These are phyloP conservation scores for Cryptococcus maquisensis DNA, from an alignment of 1,284 basidiomycete species.

Conservation along the genomic window DNA sequence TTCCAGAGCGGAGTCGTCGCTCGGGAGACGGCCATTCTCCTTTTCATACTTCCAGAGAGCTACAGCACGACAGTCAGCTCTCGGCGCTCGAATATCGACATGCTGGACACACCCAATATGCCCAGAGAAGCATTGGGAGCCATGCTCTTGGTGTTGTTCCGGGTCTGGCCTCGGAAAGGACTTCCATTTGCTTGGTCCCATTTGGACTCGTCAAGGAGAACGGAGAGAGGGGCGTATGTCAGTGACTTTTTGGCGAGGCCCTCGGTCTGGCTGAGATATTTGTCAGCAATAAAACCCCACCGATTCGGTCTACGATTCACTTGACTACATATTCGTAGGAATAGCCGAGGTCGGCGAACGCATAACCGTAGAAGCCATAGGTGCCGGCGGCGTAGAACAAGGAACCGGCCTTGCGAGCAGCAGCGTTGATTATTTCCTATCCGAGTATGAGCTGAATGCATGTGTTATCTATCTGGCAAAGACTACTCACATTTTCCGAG, in stretches of 20 bases:
- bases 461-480: not conserved
- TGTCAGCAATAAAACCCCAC: not conserved
- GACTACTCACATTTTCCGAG: constrained; percentile 61
- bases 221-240: constrained; percentile 62
- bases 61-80: constrained; percentile 36
- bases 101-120: constrained; percentile 60
- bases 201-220: constrained; percentile 56
- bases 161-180: constrained; percentile 65
- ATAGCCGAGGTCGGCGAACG: constrained; percentile 84
- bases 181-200: constrained; percentile 45
- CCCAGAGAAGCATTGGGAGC: constrained; percentile 68
- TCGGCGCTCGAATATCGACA: not conserved
- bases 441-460: not conserved
- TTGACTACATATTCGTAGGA: constrained; percentile 73
- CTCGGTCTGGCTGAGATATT: not conserved
- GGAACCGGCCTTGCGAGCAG: constrained; percentile 64
- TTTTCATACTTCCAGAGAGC: constrained; percentile 80
- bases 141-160: constrained; percentile 70
- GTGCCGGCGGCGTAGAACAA: constrained; percentile 84
- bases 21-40: constrained; percentile 58
- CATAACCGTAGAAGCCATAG: constrained; percentile 88
- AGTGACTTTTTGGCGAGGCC: constrained; percentile 62
- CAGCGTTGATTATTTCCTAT: constrained; percentile 71
- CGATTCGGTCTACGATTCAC: constrained; percentile 54
- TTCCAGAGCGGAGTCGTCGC: constrained; percentile 50